phyloP scores from a whole-genome alignment of 2,329 filamentous ascomycete genomes.

The Iodosphaeria phyllophila region DNA sequence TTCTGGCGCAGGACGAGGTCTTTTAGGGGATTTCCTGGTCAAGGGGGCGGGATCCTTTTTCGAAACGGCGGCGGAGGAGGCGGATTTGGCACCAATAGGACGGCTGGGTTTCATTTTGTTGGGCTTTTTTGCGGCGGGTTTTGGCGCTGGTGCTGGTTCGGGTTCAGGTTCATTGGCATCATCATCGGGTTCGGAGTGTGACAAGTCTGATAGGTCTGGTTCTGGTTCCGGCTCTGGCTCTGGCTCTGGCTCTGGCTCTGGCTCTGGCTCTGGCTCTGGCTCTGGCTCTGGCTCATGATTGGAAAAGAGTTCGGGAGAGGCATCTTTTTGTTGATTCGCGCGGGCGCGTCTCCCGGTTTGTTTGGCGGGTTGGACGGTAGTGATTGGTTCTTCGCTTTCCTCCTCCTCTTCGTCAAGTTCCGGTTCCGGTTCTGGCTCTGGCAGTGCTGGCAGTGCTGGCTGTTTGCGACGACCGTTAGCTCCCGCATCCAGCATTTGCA shows the following conservation, averaged over 20 bases:
- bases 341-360: too few species aligned
- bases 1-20: constrained; percentile 5
- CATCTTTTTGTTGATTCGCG: too few species aligned
- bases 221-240: constrained; percentile 4
- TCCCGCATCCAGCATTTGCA: constrained; percentile 5
- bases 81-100: constrained; percentile 1
- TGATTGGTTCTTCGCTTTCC: constrained; percentile 1
- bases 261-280: constrained; percentile 5
- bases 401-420: constrained; percentile 3
- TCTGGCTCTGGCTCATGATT: constrained; percentile 8
- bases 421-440: too few species aligned
- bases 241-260: constrained; percentile 6
- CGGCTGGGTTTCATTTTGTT: constrained; percentile 1
- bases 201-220: too few species aligned
- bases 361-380: too few species aligned
- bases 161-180: constrained; percentile 2
- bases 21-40: too few species aligned
- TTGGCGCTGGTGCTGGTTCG: constrained; percentile 4
- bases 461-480: too few species aligned
- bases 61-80: not conserved
- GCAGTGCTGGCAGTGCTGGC: too few species aligned
- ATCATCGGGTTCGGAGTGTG: constrained; percentile 3
- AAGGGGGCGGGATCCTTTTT: too few species aligned
- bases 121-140: constrained; percentile 2
- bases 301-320: not conserved